Evolutionary conservation across 2,329 filamentous ascomycete genomes (phyloP).

Genomic region (Chaetoscypha palmicola): DNA sequence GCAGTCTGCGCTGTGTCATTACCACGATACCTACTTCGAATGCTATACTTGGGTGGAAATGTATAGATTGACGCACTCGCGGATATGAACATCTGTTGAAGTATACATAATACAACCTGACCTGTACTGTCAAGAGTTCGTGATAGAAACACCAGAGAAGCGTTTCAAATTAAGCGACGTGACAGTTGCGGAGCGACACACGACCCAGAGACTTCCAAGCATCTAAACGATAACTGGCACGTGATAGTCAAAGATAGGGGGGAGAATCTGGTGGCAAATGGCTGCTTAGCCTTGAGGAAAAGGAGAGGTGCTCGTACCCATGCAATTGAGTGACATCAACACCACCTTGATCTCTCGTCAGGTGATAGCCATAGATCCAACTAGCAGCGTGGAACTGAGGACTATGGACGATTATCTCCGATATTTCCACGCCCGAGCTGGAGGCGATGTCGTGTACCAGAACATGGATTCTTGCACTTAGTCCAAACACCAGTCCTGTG

Average conservation of each 20-base stretch:
- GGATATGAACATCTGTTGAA: no score
- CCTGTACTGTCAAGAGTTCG: no score
- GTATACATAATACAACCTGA: no score
- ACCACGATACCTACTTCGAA: no score
- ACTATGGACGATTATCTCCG: constrained; percentile 77
- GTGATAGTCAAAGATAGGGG: constrained; percentile 1
- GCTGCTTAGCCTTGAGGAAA: constrained; percentile 7
- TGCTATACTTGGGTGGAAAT: no score
- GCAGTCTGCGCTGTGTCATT: no score
- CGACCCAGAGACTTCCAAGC: no score
- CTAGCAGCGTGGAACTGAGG: constrained; percentile 83
- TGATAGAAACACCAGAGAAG: no score
- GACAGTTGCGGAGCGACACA: no score
- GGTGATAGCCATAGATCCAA: constrained; percentile 80
- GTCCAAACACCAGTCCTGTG: constrained; percentile 65
- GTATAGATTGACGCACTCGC: no score
- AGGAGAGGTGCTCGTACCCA: constrained; percentile 48
- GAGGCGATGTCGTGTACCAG: constrained; percentile 51
- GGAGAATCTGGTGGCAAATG: constrained; percentile 8
- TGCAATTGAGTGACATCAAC: constrained; percentile 73
- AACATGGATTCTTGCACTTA: constrained; percentile 61
- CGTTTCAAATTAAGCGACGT: no score
- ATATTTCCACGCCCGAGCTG: constrained; percentile 55
- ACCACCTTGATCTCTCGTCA: constrained; percentile 65
- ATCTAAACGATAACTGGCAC: no score